These are phyloP conservation scores for Apiotrichum veenhuisii DNA, from an alignment of 1,284 basidiomycete species.

Conservation along the genomic window DNA sequence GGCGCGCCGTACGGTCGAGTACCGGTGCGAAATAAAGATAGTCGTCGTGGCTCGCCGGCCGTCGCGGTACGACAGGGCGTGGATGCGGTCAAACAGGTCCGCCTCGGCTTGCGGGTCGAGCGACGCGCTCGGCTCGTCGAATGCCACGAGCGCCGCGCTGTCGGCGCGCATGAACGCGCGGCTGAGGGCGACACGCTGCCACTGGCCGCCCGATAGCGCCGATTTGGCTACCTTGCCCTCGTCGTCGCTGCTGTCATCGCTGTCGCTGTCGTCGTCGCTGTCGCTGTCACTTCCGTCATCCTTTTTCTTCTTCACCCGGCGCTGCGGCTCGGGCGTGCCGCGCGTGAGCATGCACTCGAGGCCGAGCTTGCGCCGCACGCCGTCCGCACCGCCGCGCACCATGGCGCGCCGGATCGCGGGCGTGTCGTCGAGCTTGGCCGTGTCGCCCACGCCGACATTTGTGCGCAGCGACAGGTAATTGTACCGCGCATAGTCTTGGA, in stretches of 20 bases:
- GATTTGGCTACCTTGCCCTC: neutral
- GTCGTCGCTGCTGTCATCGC: neutral
- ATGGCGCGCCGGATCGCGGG: constrained; percentile 60
- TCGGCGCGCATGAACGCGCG: constrained; percentile 77
- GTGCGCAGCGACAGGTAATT: constrained; percentile 62
- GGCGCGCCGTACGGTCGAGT: constrained; percentile 41
- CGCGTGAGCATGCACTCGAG: constrained; percentile 9
- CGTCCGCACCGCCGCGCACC: constrained; percentile 61
- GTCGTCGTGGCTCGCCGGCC: constrained; percentile 56
- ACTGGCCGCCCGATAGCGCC: constrained; percentile 54
- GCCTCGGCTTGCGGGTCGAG: constrained; percentile 75
- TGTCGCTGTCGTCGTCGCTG: neutral
- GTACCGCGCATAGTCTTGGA: constrained; percentile 76
- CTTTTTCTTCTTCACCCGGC: neutral
- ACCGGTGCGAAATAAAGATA: constrained; percentile 76
- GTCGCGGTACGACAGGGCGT: constrained; percentile 19
- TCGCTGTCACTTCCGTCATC: too few species aligned
- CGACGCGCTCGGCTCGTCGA: constrained; percentile 60
- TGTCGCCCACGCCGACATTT: constrained; percentile 71
- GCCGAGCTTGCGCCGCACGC: constrained; percentile 22
- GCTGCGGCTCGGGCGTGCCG: constrained; percentile 4
- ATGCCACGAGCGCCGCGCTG: constrained; percentile 69
- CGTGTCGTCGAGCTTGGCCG: constrained; percentile 44
- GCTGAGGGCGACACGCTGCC: constrained; percentile 77
- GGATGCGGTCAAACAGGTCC: constrained; percentile 59